Evolutionary conservation across 176 grass and related monocot species (phyloP).

Genomic region (Juncus inflexus): DNA sequence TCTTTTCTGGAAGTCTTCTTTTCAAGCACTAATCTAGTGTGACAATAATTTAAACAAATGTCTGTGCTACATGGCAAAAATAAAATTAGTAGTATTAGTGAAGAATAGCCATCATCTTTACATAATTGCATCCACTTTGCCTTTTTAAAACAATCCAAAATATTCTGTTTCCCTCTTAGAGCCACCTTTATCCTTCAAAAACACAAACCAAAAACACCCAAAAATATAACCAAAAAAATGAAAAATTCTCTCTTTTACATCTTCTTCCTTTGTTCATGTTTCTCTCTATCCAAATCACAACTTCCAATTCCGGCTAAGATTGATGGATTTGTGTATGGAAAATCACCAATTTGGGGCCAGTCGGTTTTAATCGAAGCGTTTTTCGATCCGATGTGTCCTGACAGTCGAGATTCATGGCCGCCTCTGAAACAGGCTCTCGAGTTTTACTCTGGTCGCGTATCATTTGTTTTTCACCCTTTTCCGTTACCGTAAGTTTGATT

Average conservation of each 20-base stretch:
- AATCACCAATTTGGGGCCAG: slow-evolving; percentile 40
- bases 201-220: not conserved
- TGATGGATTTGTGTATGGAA: slow-evolving; percentile 70
- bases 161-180: too few species aligned
- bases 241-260: slow-evolving; percentile 7
- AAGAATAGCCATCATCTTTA: too few species aligned
- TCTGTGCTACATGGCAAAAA: too few species aligned
- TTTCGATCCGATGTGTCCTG: slow-evolving; percentile 75
- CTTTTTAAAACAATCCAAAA: too few species aligned
- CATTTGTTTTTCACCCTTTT: slow-evolving; percentile 74
- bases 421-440: slow-evolving; percentile 50
- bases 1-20: too few species aligned
- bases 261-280: not conserved
- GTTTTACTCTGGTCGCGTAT: slow-evolving; percentile 39
- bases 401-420: slow-evolving; percentile 81
- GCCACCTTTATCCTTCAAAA: too few species aligned
- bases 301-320: slow-evolving; percentile 59
- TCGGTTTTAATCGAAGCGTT: slow-evolving; percentile 82
- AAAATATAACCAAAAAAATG: not conserved
- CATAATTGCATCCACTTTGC: too few species aligned
- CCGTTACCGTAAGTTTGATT: slow-evolving; percentile 58
- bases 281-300: slow-evolving; percentile 33
- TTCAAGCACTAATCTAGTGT: too few species aligned
- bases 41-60: too few species aligned
- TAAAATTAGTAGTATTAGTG: too few species aligned